Evolutionary conservation across 2,329 filamentous ascomycete genomes (phyloP), one percentile per base, ranked within the genome.

Genomic region (Cytospora mali): DNA sequence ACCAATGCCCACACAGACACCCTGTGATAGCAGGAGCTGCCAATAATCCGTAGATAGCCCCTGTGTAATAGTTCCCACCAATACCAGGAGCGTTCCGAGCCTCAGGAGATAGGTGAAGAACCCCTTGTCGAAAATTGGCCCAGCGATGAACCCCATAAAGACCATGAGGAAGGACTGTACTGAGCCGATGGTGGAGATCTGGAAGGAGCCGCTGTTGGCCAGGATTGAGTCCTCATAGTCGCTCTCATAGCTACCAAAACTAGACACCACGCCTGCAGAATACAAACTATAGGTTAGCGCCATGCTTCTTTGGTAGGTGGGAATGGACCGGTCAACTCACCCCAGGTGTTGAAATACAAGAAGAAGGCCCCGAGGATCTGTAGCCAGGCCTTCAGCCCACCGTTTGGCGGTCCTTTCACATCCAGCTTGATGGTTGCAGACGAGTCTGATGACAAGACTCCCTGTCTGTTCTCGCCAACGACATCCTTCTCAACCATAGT

Each of bases 261-360:
- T 75, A 66, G 63, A 65, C 18, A 65, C 59, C 28, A 65, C 54
- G 21, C 63, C 63, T 62, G 33, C n/a, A n/a, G n/a, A 6, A 51
- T 10, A 25, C n/a, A 6, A 52, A 11, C 55, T 9, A 42, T 7
- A 10, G 23, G 31, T 60, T 29, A 21, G 23, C 18, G n/a, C 18
- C 5, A 28, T 52, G 21, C 29, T 51, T 28, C 23, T n/a, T 2
- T 25, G 31, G 25, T 52, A 25, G 42, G 39, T 2, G 9, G 21
- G 23, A 21, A 48, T 28, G 13, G n/a, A 3, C 13, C 27, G n/a
- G 11, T 13, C 2, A 31, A 29, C 25, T 64, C 57, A 62, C 63
- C 60, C 63, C 84, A 87, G 0, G 84, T 83, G 66, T 81, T 85
- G 70, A 86, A 83, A 67, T 84, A 82, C 55, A 85, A 76, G 55